Base-by-base conservation (phyloP, 495 filamentous ascomycete genomes). In the Amniculicola lignicola region DNA sequence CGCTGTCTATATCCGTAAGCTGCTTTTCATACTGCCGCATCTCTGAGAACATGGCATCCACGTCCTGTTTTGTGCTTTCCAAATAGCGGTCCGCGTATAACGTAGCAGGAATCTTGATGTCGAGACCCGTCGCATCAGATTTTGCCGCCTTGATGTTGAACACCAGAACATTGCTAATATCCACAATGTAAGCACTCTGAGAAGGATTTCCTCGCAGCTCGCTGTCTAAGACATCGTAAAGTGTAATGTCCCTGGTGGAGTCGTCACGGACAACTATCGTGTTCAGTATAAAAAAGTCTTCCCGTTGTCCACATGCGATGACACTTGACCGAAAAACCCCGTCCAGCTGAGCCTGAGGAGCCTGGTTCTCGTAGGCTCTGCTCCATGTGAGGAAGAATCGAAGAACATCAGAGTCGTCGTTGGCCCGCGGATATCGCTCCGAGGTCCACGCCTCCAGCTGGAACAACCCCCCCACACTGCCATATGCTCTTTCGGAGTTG, bases 41-140 rank as follows among this genome's bases (percentile, higher is more conserved):
- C 19, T 70, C 57, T 7, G 15, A 14, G 23, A 51, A 44, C 44
- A 57, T 60, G 2, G 10, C 38, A 12, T 54, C 40, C 15, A 64
- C 41, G 19, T 12, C 22, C 15, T 7, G 72, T 67, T 61, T 70
- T 53, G 78, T 79, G 28, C 69, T 71, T 46, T 80, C 76, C 53
- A 90, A 68, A 68, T 95, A 96, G 29, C 89, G 78, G 67, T 95
- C 90, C 6, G 83, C 77, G 62, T 91, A 94, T 60, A 90, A 82
- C 0, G 81, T 75, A 14, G 79, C 71, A 25, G 89, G 88, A 16
- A 92, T 79, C 12, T 84, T 80, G 37, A 92, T 71, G 38, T 79
- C 77, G 23, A 81, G 68, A 3, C 75, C 72, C 10, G 77, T 74
- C 24, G 71, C 71, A 12, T 64, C 59, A 6, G 72, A 61, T 1